Percentiles rank a stretch among this genome's conserved stretches.
phyloP scores from a whole-genome alignment of 1,139 yeast genomes.

The Debaryomycetaceae sp. region DNA sequence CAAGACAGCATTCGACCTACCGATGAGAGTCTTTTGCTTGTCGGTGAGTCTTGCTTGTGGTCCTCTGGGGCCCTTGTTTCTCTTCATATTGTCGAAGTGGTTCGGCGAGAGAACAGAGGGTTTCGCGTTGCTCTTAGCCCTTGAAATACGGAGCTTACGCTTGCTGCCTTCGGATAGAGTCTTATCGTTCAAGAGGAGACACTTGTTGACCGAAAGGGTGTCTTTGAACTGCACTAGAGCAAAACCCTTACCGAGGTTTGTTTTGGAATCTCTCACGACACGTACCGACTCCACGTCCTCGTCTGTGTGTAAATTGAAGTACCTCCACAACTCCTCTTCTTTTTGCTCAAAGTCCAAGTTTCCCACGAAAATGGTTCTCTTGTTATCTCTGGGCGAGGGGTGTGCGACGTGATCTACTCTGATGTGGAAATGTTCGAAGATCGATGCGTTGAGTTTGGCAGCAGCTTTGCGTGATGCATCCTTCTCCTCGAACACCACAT shows the following conservation, averaged over 20 bases:
- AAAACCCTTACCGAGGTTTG: constrained; percentile 95
- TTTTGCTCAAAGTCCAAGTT: constrained; percentile 89
- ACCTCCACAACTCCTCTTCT: constrained; percentile 86
- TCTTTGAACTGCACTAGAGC: constrained; percentile 93
- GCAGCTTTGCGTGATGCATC: constrained; percentile 54
- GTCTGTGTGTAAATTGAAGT: constrained; percentile 62
- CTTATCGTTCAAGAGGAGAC: constrained; percentile 73
- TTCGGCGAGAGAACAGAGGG: constrained; percentile 46
- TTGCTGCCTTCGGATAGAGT: constrained; percentile 45
- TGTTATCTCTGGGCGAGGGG: constrained; percentile 82
- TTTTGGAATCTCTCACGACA: constrained; percentile 84
- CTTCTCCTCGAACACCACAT: constrained; percentile 66
- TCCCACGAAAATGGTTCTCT: constrained; percentile 86
- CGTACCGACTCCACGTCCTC: constrained; percentile 81
- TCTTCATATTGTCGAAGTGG: constrained; percentile 36
- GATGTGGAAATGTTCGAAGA: constrained; percentile 70
- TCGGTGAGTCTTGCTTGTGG: constrained; percentile 43
- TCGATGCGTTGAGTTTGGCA: constrained; percentile 57
- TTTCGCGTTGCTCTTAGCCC: constrained; percentile 63
- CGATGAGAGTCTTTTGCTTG: constrained; percentile 70
- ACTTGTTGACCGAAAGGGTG: constrained; percentile 75
- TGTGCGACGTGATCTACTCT: constrained; percentile 91
- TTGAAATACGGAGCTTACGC: constrained; percentile 73
- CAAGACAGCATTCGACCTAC: constrained; percentile 70
- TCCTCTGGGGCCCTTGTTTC: constrained; percentile 18